Evolutionary conservation across 768 basidiomycete species (phyloP).

Genomic region (Tephrocybe sp.): DNA sequence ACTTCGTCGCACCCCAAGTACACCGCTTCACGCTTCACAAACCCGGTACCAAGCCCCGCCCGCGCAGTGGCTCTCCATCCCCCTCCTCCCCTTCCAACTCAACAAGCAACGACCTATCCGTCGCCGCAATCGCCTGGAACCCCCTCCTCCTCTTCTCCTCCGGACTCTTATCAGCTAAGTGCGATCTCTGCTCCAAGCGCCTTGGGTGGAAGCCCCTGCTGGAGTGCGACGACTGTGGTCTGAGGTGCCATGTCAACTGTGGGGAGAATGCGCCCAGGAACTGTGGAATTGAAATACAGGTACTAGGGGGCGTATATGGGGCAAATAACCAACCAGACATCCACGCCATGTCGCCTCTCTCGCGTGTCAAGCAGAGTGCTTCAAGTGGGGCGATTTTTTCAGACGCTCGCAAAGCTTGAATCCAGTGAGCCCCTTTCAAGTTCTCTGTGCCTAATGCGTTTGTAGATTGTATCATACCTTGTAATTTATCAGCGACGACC

Average conservation of each 20-base stretch:
- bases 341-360: slow-evolving; percentile 34
- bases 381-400: slow-evolving; percentile 27
- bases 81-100: slow-evolving; percentile 26
- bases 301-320: background rate
- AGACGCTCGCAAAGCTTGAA: slow-evolving; percentile 20
- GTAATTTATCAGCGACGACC: too few relatives aligned
- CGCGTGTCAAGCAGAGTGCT: slow-evolving; percentile 36
- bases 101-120: slow-evolving; percentile 23
- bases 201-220: slow-evolving; percentile 85
- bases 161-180: slow-evolving; percentile 69
- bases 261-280: slow-evolving; percentile 79
- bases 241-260: slow-evolving; percentile 82
- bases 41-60: slow-evolving; percentile 63
- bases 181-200: slow-evolving; percentile 78
- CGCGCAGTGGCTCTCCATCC: slow-evolving; percentile 28
- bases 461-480: too few relatives aligned
- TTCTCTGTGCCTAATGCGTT: too few relatives aligned
- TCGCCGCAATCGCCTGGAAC: slow-evolving; percentile 49
- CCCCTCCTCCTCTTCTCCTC: slow-evolving; percentile 77
- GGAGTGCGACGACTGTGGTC: slow-evolving; percentile 83
- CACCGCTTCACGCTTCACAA: slow-evolving; percentile 88
- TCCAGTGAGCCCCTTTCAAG: too few relatives aligned
- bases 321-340: slow-evolving; percentile 26
- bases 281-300: slow-evolving; percentile 64
- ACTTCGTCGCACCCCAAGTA: slow-evolving; percentile 48